These are phyloP conservation scores for Arthrobotrys musiformis DNA, from an alignment of 2,329 filamentous ascomycete species.

Conservation along the genomic window DNA sequence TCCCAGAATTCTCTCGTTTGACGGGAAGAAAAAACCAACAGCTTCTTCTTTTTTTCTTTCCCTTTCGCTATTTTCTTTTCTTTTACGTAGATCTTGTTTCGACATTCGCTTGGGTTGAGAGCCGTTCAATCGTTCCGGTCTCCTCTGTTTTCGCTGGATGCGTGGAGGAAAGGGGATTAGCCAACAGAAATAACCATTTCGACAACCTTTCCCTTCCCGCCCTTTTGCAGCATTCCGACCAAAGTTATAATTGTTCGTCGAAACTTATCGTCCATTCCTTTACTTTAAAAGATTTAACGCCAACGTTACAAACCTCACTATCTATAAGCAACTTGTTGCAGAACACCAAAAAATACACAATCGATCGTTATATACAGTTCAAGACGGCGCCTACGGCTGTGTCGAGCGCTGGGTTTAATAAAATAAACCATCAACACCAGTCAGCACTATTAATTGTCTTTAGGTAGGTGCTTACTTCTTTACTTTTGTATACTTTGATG, in stretches of 20 bases:
- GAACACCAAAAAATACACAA: conserved; percentile 5
- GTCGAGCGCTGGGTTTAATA: conserved; percentile 14
- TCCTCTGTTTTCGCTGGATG: conserved; percentile 55
- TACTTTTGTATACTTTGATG: conserved; percentile 17
- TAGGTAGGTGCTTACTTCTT: conserved; percentile 41
- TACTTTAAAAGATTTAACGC: conserved; percentile 1
- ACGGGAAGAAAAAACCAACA: conserved; percentile 45
- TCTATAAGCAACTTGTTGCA: not conserved
- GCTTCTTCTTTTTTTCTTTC: conserved; percentile 21
- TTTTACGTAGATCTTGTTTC: conserved; percentile 50
- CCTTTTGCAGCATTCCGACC: conserved; percentile 36
- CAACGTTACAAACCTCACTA: not conserved
- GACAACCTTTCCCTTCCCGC: conserved; percentile 21
- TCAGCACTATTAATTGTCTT: conserved; percentile 6
- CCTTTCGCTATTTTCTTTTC: conserved; percentile 22
- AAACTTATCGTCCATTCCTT: conserved; percentile 55
- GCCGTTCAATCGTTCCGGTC: conserved; percentile 38
- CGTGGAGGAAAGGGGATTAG: conserved; percentile 53
- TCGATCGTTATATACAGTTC: conserved; percentile 34
- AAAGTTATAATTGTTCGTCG: conserved; percentile 32
- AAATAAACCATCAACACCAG: not conserved
- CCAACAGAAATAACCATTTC: conserved; percentile 5
- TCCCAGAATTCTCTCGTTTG: conserved; percentile 52
- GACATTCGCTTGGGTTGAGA: conserved; percentile 52
- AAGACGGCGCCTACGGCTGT: conserved; percentile 37